A percentile compares a stretch with the other conserved stretches of the same genome.
phyloP scores from a whole-genome alignment of 257 asterid genomes.

The Solanum raphanifolium region DNA sequence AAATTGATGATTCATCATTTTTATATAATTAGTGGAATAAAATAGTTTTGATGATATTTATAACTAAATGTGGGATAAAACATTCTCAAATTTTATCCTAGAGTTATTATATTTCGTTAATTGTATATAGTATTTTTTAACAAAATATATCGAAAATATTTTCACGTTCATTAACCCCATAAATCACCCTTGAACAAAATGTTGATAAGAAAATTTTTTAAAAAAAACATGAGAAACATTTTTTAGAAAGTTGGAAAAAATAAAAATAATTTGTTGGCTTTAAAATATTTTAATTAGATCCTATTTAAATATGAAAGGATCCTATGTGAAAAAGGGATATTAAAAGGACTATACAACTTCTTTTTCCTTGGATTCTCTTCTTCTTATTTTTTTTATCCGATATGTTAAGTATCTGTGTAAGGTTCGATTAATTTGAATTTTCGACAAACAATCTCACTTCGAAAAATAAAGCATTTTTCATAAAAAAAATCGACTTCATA shows the following conservation, averaged over 20 bases:
- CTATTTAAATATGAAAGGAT: background rate
- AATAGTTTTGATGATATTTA: background rate
- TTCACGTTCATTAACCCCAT: background rate
- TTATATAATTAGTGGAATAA: background rate
- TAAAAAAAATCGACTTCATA: background rate
- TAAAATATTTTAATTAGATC: background rate
- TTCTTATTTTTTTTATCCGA: background rate
- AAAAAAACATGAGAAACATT: background rate
- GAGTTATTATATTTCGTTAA: background rate
- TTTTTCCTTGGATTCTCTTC: background rate
- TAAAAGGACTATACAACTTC: background rate
- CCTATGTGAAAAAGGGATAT: background rate
- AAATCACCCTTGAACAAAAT: background rate
- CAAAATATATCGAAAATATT: background rate
- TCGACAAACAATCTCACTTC: fast-evolving
- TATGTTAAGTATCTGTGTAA: fast-evolving
- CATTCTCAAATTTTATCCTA: background rate
- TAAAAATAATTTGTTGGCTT: background rate
- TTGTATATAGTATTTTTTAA: background rate
- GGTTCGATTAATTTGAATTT: background rate
- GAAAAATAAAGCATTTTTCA: too few species aligned
- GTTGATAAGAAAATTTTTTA: background rate
- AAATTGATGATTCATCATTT: background rate
- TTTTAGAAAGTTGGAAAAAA: background rate
- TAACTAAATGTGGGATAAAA: background rate